phyloP scores from a whole-genome alignment of 2,329 filamentous ascomycete genomes.

The Botryosphaeria dothidea region DNA sequence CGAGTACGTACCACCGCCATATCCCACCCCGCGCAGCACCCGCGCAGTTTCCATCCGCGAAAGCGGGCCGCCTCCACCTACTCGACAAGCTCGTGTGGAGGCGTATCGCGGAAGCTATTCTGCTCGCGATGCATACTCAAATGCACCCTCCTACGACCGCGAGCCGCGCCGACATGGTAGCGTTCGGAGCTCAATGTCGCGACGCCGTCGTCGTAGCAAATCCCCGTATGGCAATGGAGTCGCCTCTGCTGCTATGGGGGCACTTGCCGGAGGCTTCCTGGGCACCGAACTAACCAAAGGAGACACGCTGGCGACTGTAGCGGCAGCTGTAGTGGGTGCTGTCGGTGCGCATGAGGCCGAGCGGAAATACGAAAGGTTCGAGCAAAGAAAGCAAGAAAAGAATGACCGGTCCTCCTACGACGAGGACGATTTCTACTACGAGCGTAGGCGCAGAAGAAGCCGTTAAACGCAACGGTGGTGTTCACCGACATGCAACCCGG shows the following conservation, averaged over 20 bases:
- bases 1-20: slow-evolving; percentile 4
- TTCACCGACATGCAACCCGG: no score
- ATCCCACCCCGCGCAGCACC: neutral
- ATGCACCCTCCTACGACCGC: neutral
- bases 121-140: neutral
- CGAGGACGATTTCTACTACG: slow-evolving; percentile 15
- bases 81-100: neutral
- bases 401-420: neutral
- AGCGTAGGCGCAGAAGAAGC: slow-evolving; percentile 6
- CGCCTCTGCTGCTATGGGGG: slow-evolving; percentile 30
- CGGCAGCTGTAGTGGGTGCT: slow-evolving; percentile 37
- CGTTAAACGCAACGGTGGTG: neutral
- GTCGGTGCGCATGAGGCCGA: slow-evolving; percentile 32
- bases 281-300: slow-evolving; percentile 31
- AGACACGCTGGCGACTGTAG: slow-evolving; percentile 32
- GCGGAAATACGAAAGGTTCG: slow-evolving; percentile 28
- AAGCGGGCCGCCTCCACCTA: neutral
- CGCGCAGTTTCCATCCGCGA: neutral
- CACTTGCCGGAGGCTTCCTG: slow-evolving; percentile 35
- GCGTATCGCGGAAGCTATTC: neutral
- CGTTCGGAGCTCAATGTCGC: slow-evolving; percentile 3
- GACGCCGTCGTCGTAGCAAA: neutral
- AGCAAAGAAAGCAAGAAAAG: slow-evolving; percentile 15
- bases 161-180: neutral
- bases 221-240: slow-evolving; percentile 1